Evolutionary conservation across 1,139 yeast species (phyloP), one percentile per base, ranked within the genome.

Genomic region (Arxiozyma bovina): DNA sequence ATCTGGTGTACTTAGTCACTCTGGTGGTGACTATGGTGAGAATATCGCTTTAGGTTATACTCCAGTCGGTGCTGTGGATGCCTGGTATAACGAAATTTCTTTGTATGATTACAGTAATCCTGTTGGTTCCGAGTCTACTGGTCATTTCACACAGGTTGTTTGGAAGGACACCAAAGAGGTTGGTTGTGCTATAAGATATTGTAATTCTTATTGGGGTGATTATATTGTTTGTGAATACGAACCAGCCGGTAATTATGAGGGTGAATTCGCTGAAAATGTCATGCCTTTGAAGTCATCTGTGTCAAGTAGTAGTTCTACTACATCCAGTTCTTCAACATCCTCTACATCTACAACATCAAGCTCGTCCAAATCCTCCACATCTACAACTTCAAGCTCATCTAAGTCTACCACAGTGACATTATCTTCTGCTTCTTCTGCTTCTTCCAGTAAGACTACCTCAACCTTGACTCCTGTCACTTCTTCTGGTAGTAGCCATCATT

Each of bases 161-260:
- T 84, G 90, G 90, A 77, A 77, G 59, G 61, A 74, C 9, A 71
- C 84, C 42, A 69, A 79, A 23, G 68, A 76, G 58, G 68, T 84
- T 42, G 89, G 89, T 43, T 84, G 90, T 73, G 87, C 83, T 52
- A 72, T 72, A 59, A 77, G 80, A 46, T 67, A 67, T 53, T 83
- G 87, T 73, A 67, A 55, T 77, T 61, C 69, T 21, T 55, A 59
- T n/a, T 58, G 62, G 54, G 73, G 76, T 56, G 80, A 78, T 60
- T 85, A 84, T 72, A 76, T 86, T 55, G 78, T 84, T 55, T 85
- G 93, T 74, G 86, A 83, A 64, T 85, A 85, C 70, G 66, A 74
- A 44, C 73, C 78, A 22, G 77, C 81, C 60, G 91, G 93, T 66
- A 85, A 85, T 65, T 66, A 79, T 48, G 57, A 55, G 23, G 64